Evolutionary conservation across 441 rosid genomes (phyloP).

Genomic region (Croton setiger): DNA sequence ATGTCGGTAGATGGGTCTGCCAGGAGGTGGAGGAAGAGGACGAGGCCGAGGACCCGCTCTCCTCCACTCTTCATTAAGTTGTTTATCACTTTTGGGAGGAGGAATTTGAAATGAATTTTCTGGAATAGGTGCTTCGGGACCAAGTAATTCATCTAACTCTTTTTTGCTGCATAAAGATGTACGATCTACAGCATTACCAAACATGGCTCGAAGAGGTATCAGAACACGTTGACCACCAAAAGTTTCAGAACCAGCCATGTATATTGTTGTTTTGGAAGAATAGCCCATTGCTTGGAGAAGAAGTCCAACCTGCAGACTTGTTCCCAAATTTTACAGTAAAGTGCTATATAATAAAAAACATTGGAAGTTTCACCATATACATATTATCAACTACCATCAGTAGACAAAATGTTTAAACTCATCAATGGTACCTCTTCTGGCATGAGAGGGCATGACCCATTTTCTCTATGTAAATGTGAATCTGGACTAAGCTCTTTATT

Average conservation of each 20-base stretch:
- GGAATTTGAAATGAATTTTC: constrained; percentile 42
- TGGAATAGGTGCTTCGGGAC: constrained; percentile 79
- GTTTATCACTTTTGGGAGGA: constrained; percentile 58
- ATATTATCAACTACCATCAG: constrained; percentile 7
- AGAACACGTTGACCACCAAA: constrained; percentile 95
- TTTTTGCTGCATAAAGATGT: constrained; percentile 70
- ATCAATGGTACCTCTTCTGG: constrained; percentile 85
- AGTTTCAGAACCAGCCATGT: constrained; percentile 89
- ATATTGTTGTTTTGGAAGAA: constrained; percentile 74
- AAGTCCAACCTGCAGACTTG: constrained; percentile 78
- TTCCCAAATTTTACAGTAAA: neutral
- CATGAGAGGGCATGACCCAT: constrained; percentile 94
- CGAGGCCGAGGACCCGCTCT: constrained; percentile 98
- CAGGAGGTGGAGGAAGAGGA: constrained; percentile 99
- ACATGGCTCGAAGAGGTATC: constrained; percentile 94
- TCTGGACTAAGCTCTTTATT: constrained; percentile 54
- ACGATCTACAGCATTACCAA: constrained; percentile 69
- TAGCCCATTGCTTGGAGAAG: constrained; percentile 92
- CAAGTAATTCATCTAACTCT: constrained; percentile 73
- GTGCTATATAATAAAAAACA: too few species aligned
- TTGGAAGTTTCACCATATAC: neutral
- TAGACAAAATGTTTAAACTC: neutral
- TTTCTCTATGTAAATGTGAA: constrained; percentile 63
- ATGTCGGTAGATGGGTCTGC: constrained; percentile 82
- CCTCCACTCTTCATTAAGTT: constrained; percentile 84